Evolutionary conservation across 192 early-diverging fungal genomes (phyloP), one percentile per base, ranked within the genome.

Genomic region (Coemansia umbellata): DNA sequence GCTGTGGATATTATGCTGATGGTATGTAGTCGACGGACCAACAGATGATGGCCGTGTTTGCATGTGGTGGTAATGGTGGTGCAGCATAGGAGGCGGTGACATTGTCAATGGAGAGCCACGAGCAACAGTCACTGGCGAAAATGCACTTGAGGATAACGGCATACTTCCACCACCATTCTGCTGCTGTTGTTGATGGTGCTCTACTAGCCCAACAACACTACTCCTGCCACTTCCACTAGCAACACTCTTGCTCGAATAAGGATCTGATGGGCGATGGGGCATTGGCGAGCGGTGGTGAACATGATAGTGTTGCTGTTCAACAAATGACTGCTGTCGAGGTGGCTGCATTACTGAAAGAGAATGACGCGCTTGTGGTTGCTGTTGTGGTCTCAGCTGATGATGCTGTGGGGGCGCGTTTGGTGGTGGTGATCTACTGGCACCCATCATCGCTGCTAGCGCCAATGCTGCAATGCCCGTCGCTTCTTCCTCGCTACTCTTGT

Each of bases 381-480:
- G 48, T 35, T 48, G 55, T 26, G 28, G 43, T 14, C 13, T 35
- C 8, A 8, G 23, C 28, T 39, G 43, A 22, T 45, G 43, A 7
- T 45, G 43, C 23, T 45, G 43, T 26, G 24, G 43, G 28, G 27
- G 51, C 8, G 21, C 28, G 10, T 26, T 37, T 14, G 43, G 26
- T 1, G 43, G 31, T 15, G 50, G 42, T 14, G 50, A 24, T n/a
- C 58, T 53, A 6, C 45, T 19, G 2, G 27, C 53, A 4, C 57
- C 70, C 70, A 74, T 68, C 72, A 75, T 75, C 11, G 72, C 63
- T 24, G 72, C 72, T 48, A 75, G 39, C 18, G 72, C 72, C 56
- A 75, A 14, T 4, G 72, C 72, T 1, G 72, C 72, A 17, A 75
- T 67, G 1, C 72, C 72, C 3, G 72, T 75, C 8, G 64, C 66